Base-by-base conservation (phyloP, 768 basidiomycete genomes). In the Russula lepida region DNA sequence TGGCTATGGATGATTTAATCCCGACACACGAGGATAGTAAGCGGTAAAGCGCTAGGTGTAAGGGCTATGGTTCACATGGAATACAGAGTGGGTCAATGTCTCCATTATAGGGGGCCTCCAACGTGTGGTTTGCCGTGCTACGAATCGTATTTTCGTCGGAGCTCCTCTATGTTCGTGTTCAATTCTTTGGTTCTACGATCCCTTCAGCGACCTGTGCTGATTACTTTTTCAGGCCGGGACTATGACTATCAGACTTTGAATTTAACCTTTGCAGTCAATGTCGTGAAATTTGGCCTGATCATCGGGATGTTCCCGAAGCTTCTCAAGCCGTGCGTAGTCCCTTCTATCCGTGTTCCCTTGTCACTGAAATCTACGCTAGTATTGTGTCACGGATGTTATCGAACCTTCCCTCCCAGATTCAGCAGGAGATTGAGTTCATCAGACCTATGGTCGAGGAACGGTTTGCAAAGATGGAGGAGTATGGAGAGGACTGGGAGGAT, bases 301-400 rank as follows among this genome's bases (percentile, higher is more conserved):
- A 70, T 82, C 35, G 71, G 71, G 19, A 39, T 75, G 15, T 73
- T 78, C 56, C 81, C 80, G 0, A 51, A 62, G 21, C 71, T 77
- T 59, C 56, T 81, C 25, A 75, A 73, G 66, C 77, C 78, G 81
- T 81, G 60, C 52, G 77, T 35, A 13, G 35, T 19, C 8, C 15
- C 15, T 27, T 12, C 2, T 30, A 11, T 21, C 1, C 12, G 25
- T 15, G 1, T 41, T 5, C 1, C 12, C 4, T 5, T 49, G 15
- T 21, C 6, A 7, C 23, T 48, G 25, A n/a, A 50, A 41, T 11
- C 4, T 8, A 30, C 1, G 1, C 15, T 33, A 57, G 56, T 12
- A 12, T 57, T 3, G 47, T 39, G 7, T 17, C 56, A 13, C 47
- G 35, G 8, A 48, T 57, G 30, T 5, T 57, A 19, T 39, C 47